Evolutionary conservation across 2,329 filamentous ascomycete genomes (phyloP).

Genomic region (Fusarium mangiferae): DNA sequence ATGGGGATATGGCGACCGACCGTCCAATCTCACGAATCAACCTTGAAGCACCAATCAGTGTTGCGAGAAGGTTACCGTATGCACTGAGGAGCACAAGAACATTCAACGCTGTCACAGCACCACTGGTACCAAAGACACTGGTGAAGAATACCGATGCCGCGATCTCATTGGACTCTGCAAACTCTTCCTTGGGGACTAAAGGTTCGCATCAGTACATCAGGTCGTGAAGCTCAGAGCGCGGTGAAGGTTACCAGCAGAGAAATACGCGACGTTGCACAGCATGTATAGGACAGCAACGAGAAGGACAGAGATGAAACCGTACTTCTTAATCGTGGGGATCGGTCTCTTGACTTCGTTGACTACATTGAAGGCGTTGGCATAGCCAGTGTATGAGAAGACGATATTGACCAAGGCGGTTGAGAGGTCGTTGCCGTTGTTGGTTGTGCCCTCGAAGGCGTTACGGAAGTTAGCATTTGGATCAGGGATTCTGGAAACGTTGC

Average conservation of each 20-base stretch:
- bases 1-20: slow-evolving; percentile 69
- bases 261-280: slow-evolving; percentile 70
- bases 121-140: slow-evolving; percentile 63
- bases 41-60: slow-evolving; percentile 64
- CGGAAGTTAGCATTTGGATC: slow-evolving; percentile 50
- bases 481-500: slow-evolving; percentile 45
- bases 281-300: slow-evolving; percentile 66
- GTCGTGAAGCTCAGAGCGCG: accelerated
- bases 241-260: slow-evolving; percentile 53
- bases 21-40: slow-evolving; percentile 69
- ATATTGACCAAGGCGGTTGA: slow-evolving; percentile 66
- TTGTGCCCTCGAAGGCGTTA: slow-evolving; percentile 50
- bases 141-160: slow-evolving; percentile 69
- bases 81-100: slow-evolving; percentile 67
- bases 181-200: slow-evolving; percentile 62
- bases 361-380: slow-evolving; percentile 69
- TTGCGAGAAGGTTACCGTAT: slow-evolving; percentile 68
- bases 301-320: slow-evolving; percentile 60
- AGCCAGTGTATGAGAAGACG: slow-evolving; percentile 68
- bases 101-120: slow-evolving; percentile 65
- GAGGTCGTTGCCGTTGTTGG: slow-evolving; percentile 50
- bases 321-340: slow-evolving; percentile 62
- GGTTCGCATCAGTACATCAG: slow-evolving; percentile 36
- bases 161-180: slow-evolving; percentile 62
- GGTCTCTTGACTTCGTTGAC: slow-evolving; percentile 72